Base-by-base conservation (phyloP, 148 eudicot genomes). In the Diospyros kaki region DNA sequence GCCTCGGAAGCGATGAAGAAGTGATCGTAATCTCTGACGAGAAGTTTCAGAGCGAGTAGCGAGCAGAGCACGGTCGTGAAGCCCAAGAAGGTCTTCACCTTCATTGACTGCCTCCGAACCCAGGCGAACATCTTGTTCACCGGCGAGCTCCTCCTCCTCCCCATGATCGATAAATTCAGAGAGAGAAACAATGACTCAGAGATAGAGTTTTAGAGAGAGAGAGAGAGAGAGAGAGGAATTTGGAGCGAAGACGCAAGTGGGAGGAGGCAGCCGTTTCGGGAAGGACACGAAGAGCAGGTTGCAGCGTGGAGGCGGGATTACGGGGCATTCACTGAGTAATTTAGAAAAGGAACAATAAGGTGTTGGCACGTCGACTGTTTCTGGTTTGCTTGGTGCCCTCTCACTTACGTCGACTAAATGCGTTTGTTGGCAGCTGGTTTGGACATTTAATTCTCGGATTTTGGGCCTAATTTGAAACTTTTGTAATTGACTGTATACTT, bases 1-100 rank as follows among this genome's bases (percentile, higher is more conserved):
- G 84, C 58, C 76, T 91, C 98, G n/a, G 95, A 79, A 2, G 84
- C 91, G 61, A 94, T 71, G 75, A 84, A 94, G 73, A 94, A 90
- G 63, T 87, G 89, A 54, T 78, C 76, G 14, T 63, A 80, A 43
- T 88, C 75, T 66, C 52, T 83, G 6, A 89, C 79, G 4, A 82
- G 42, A 1, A 84, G 42, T 73, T 78, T 90, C 4, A 94, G 83
- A 12, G 76, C 87, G 4, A 91, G 83, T 51, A 94, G 78, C 0
- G 83, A 69, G 39, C 46, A 71, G 11, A 94, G 44, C 40, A 76
- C 82, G 6, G 58, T 3, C 3, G 83, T 52, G 0, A 77, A 76
- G 1, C 81, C 97, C 73, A 94, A 69, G 17, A 83, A 63, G 1
- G 81, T 78, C 76, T 87, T 88, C 56, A 86, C 89, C 77, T 75